phyloP scores from a whole-genome alignment of 2,329 filamentous ascomycete species.

The Penicillium sp. region DNA sequence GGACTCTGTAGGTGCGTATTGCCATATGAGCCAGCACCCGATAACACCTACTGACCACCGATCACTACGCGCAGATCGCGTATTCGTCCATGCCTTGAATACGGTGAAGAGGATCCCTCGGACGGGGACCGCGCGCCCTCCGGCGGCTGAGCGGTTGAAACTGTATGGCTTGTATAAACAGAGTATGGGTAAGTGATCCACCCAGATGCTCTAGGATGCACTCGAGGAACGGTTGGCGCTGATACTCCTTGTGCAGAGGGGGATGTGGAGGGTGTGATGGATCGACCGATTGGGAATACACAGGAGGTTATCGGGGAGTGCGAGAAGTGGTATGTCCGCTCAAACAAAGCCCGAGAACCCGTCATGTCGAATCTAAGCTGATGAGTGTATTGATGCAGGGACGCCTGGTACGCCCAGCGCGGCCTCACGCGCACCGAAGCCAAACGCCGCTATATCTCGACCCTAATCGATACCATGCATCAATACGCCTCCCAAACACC shows the following conservation, averaged over 20 bases:
- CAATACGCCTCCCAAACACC: constrained; percentile 78
- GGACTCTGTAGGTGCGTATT: constrained; percentile 47
- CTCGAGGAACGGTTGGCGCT: constrained; percentile 5
- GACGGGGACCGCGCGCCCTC: constrained; percentile 85
- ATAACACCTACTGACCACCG: background rate
- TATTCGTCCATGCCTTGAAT: constrained; percentile 98
- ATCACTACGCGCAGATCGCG: constrained; percentile 67
- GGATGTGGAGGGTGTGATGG: constrained; percentile 91
- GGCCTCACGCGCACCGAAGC: constrained; percentile 84
- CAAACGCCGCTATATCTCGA: constrained; percentile 90
- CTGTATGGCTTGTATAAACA: constrained; percentile 99
- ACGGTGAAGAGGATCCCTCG: constrained; percentile 97
- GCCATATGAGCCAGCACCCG: background rate
- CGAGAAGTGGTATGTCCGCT: constrained; percentile 61
- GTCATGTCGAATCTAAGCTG: background rate
- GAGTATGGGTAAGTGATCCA: constrained; percentile 67
- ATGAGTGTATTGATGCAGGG: constrained; percentile 50
- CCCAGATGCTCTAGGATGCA: background rate
- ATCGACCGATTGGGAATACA: constrained; percentile 63
- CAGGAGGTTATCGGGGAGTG: constrained; percentile 55
- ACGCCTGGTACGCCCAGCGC: constrained; percentile 89
- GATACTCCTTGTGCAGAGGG: constrained; percentile 60
- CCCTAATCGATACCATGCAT: constrained; percentile 95
- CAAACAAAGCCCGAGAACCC: background rate
- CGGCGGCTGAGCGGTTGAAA: constrained; percentile 76